Conservation (phyloP, 164 flowering plant genomes). For the Tinospora cordifolia region DNA sequence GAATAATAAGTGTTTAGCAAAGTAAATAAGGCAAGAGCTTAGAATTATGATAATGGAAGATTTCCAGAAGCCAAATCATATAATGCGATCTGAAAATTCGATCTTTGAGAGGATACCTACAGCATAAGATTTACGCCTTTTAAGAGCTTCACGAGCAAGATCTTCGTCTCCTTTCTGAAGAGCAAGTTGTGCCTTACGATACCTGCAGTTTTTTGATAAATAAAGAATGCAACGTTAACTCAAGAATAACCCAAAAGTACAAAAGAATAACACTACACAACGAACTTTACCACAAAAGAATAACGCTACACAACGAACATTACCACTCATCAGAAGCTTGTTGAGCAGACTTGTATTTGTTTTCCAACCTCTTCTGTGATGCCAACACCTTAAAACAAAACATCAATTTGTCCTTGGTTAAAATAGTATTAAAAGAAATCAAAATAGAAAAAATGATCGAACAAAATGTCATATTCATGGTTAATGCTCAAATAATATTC, state of each 20-base stretch:
- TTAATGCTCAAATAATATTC: no score
- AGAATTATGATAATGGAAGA: no score
- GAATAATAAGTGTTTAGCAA: not conserved
- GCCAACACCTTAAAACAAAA: conserved; percentile 64
- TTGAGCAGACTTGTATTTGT: conserved; percentile 74
- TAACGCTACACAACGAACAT: conserved; percentile 4
- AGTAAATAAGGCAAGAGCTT: no score
- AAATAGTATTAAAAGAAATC: not conserved
- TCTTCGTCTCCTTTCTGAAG: conserved; percentile 82
- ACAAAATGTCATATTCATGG: not conserved
- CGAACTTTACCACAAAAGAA: conserved; percentile 27
- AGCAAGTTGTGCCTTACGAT: conserved; percentile 76
- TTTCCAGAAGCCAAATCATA: not conserved
- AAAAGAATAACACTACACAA: not conserved
- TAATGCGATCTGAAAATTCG: not conserved
- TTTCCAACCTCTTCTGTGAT: conserved; percentile 83
- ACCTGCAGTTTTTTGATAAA: conserved; percentile 33
- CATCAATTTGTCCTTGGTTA: not conserved
- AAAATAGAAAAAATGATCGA: not conserved
- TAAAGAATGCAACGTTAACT: not conserved
- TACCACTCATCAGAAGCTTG: conserved; percentile 92
- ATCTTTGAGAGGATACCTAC: conserved; percentile 32
- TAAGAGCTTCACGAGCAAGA: conserved; percentile 90
- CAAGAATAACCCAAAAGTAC: not conserved
- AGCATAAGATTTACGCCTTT: conserved; percentile 80